Conservation (phyloP, 2,329 filamentous ascomycete species). For the Tolypocladium inflatum region DNA sequence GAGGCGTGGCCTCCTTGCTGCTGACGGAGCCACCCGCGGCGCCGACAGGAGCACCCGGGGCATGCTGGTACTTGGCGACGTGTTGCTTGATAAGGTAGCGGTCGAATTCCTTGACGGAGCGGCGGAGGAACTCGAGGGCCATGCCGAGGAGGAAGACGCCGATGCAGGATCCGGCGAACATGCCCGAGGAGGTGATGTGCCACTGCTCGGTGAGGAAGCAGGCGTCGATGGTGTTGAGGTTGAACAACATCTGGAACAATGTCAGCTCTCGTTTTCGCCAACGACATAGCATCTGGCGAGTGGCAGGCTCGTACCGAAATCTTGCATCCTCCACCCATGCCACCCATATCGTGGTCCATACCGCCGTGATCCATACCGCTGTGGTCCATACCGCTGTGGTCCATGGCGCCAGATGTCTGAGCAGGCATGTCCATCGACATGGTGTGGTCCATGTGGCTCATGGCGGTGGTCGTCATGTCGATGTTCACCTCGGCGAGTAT, state of each 20-base stretch:
- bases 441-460: constrained; percentile 1
- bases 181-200: constrained; percentile 58
- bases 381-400: constrained; percentile 10
- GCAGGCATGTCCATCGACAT: constrained; percentile 3
- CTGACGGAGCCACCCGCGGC: constrained; percentile 9
- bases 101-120: constrained; percentile 64
- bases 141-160: constrained; percentile 68
- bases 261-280: neutral
- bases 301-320: constrained; percentile 19
- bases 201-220: constrained; percentile 62
- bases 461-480: constrained; percentile 1
- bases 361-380: constrained; percentile 7
- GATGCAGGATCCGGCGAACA: constrained; percentile 75
- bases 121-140: constrained; percentile 61
- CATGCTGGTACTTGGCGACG: constrained; percentile 19
- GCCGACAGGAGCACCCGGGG: constrained; percentile 4
- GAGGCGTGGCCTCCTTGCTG: constrained; percentile 10
- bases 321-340: constrained; percentile 23
- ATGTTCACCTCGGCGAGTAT: neutral
- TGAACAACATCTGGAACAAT: constrained; percentile 61
- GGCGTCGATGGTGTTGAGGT: constrained; percentile 63
- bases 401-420: constrained; percentile 4
- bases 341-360: constrained; percentile 6
- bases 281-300: neutral
- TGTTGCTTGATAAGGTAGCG: constrained; percentile 49